Evolutionary conservation across 2,329 filamentous ascomycete species (phyloP), one percentile per base, ranked within the genome.

Genomic region (Trichophyton equinum): DNA sequence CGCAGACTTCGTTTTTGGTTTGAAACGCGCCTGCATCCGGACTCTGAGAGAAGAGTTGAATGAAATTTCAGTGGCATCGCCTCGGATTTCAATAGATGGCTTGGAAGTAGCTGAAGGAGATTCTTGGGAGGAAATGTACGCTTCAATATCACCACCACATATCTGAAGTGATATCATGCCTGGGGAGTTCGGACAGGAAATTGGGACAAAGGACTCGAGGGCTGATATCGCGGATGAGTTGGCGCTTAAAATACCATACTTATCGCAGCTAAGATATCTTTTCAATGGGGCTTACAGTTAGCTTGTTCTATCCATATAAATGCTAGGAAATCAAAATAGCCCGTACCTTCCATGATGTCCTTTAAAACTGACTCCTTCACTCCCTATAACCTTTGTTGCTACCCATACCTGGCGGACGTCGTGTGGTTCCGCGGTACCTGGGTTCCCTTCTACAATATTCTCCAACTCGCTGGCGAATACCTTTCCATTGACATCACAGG

Each of bases 371-470:
- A 89, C 86, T 38, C 82, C 81, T 65, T 95, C 89, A 1, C 88
- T 92, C 2, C 92, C 92, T 0, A 86, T 83, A 11, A 96, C 86
- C 66, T 82, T 83, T 67, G 88, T 95, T 63, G 89, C 90, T 65
- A 97, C 84, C 89, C 92, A 99, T 15, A 99, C 94, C 77, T 96
- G 91, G 63, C 92, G 81, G 63, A 97, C 91, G 72, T 97, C 91
- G 73, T 96, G 91, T 57, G 94, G 94, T 75, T 99, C 94, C 7
- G 92, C 90, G 4, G 85, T 96, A n/a, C 81, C 73, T 2, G 89
- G 82, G 70, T 95, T 87, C 27, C 80, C 85, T 61, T 96, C 91
- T 63, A 96, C 82, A 40, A 96, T 86, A 71, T 97, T 96, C 77
- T 95, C 90, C 57, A 99, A 77, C 13, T 81, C 77, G 67, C 88